phyloP scores from a whole-genome alignment of 192 early-diverging fungal species.

The Backusella parvicylindrica region DNA sequence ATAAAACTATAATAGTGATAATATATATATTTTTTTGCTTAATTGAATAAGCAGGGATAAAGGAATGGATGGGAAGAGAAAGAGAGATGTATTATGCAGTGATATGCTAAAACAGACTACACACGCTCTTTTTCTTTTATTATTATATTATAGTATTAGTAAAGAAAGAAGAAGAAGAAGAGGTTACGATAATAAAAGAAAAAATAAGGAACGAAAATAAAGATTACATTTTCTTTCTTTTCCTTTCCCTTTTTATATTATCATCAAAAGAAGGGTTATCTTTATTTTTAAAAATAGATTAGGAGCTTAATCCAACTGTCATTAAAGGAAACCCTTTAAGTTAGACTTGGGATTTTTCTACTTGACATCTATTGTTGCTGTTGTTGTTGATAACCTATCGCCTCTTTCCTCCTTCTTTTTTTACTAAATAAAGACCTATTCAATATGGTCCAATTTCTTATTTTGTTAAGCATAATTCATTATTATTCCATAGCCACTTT shows the following conservation, averaged over 20 bases:
- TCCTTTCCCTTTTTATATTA: neutral
- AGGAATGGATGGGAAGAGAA: neutral
- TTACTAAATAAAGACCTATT: neutral
- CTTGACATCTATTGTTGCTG: neutral
- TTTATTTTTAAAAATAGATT: neutral
- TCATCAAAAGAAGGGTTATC: neutral
- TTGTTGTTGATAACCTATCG: neutral
- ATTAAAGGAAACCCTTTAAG: neutral
- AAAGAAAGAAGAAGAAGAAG: neutral
- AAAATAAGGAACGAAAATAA: neutral
- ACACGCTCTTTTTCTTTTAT: neutral
- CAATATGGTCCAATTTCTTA: neutral
- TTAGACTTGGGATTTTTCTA: neutral
- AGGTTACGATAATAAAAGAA: neutral
- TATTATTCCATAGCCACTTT: neutral
- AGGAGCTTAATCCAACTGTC: neutral
- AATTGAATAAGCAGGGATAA: slow-evolving; percentile 1
- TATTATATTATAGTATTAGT: no score
- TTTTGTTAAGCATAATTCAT: neutral
- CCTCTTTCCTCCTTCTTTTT: neutral
- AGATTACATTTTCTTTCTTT: neutral
- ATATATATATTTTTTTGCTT: neutral
- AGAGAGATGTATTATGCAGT: neutral
- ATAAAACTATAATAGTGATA: neutral
- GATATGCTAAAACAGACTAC: neutral